Base-by-base conservation (phyloP, 495 filamentous ascomycete species). In the Letharia columbiana region DNA sequence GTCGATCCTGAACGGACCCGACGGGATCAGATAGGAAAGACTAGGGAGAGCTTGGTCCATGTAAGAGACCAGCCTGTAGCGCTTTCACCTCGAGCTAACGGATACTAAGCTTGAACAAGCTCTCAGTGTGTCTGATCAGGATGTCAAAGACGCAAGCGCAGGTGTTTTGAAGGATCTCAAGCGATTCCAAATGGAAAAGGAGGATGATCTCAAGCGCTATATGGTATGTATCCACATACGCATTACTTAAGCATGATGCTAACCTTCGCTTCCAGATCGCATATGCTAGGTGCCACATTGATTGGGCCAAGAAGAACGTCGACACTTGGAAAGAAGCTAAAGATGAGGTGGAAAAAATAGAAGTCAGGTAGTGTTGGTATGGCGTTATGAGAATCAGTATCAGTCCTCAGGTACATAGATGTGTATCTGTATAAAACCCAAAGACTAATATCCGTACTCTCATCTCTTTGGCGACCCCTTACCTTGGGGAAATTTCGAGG, bases 291-390 rank as follows among this genome's bases (percentile, higher is more conserved):
- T 92, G 88, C 74, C 94, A 98, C 74, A 87, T 98, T 65, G 91
- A 98, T 75, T 98, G 94, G 94, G 95, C 94, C n/a, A 91, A 87
- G 75, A 94, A 94, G 79, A 97, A 92, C 71, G 86, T 94, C 70
- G 92, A 96, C 72, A 91, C 91, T 4, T 98, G 94, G 94, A 91
- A 92, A 71, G 92, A 98, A 74, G 94, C 94, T 4, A 91, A 85
- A 71, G 87, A 86, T n/a, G 94, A 98, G 72, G 89, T 96, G 61
- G 85, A 88, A 64, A 96, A 96, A 81, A 97, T 97, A 62, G 81
- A 86, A 64, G 79, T 78, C 54, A 78, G 78, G 66, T 87, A 80
- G 73, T 40, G 50, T 47, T 37, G 54, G 37, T 17, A 54, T 33
- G 62, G 62, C 66, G 44, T 69, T 45, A 10, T 59, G 39, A 45